phyloP scores from a whole-genome alignment of 768 basidiomycete genomes.

The Dioszegia hungarica region DNA sequence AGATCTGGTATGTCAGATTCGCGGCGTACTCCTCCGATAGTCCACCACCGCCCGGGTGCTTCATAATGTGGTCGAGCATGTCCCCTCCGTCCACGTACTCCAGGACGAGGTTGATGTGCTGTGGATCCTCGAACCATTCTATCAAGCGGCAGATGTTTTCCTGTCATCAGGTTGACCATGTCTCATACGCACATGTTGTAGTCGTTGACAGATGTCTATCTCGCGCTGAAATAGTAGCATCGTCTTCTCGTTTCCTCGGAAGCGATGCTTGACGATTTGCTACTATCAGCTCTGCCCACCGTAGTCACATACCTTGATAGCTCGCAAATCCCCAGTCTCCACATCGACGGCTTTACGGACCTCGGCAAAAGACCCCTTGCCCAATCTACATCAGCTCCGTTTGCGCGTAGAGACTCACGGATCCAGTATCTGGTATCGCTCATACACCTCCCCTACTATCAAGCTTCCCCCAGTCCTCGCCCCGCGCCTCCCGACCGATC shows the following conservation, averaged over 20 bases:
- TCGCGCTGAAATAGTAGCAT: conserved; percentile 60
- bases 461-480: conserved; percentile 19
- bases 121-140: conserved; percentile 67
- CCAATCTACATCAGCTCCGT: conserved; percentile 54
- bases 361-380: conserved; percentile 85
- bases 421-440: conserved; percentile 49
- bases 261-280: conserved; percentile 47
- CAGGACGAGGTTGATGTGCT: conserved; percentile 59
- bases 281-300: conserved; percentile 26
- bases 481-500: conserved; percentile 28
- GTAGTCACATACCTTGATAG: conserved; percentile 63
- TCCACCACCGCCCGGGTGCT: conserved; percentile 56
- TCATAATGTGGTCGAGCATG: conserved; percentile 66
- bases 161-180: conserved; percentile 21
- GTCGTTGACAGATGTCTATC: conserved; percentile 68
- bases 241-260: conserved; percentile 39
- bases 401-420: conserved; percentile 21
- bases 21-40: conserved; percentile 54
- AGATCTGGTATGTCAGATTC: conserved; percentile 75
- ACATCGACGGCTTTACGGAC: conserved; percentile 77
- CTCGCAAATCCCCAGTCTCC: conserved; percentile 66
- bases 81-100: conserved; percentile 86
- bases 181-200: conserved; percentile 58
- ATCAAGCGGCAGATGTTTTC: conserved; percentile 75
- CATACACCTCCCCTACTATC: conserved; percentile 49